Evolutionary conservation across 805 yeast species (phyloP), one percentile per base, ranked within the genome.

Genomic region (Candida tallmaniae): DNA sequence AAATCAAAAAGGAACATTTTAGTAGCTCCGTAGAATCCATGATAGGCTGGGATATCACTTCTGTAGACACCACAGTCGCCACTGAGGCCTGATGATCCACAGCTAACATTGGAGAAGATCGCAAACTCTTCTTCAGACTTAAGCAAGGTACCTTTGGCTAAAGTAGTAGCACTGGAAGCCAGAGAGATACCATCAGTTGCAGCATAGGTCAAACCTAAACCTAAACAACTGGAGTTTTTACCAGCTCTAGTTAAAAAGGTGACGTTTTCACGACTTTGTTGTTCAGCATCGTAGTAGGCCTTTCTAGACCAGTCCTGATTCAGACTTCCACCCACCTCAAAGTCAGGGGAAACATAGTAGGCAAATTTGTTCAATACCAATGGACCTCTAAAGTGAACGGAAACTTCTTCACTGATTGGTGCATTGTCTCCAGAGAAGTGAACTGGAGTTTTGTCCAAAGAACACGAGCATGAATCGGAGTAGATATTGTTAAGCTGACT

Each of bases 331-430:
- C 40, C 52, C 1, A 44, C 47, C 6, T 30, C n/a, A 44, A 63
- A 78, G 19, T 59, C 51, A 3, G 63, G 62, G 11, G 78, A 46
- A n/a, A 67, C 65, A 51, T 78, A 83, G 45, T 62, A 78, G 4
- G 77, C 89, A 51, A 82, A 83, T 47, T 74, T 70, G 40, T 61
- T 56, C 49, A 83, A 63, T 11, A 70, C 60, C 40, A 83, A 53
- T 7, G 93, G 93, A 29, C 93, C 93, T 61, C 93, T 73, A 55
- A 83, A 75, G 53, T 83, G 93, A 11, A 83, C 86, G 4, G 87
- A 78, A 17, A 83, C 64, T 52, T 78, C 88, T 45, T 73, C 79
- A 52, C 80, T 62, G 25, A 82, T 52, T 5, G 93, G 93, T 18
- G 87, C 60, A 48, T 79, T 74, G 15, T 74, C 38, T 16, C 90